Base-by-base conservation (phyloP, 352 stramenopile species). In the Blastocystis sp. region DNA sequence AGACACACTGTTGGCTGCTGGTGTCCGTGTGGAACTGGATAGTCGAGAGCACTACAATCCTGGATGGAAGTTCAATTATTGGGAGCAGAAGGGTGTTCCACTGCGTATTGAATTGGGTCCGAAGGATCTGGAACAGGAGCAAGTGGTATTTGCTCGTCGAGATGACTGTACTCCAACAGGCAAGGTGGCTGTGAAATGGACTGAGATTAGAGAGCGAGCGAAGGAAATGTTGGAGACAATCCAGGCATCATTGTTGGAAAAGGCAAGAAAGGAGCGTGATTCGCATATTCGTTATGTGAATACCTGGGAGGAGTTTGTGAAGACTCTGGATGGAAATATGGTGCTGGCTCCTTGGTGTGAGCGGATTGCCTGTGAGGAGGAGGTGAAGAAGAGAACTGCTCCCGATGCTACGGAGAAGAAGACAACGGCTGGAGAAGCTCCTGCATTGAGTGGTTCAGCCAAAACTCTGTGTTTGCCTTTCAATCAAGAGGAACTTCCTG, bases 401-500 rank as follows among this genome's bases (percentile, higher is more conserved):
- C 42, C 59, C n/a, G 69, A 81, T n/a, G 91, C 91, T 59, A 92
- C 94, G 89, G 91, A 90, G 39, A 88, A 95, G 46, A 86, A 88
- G 51, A 77, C 83, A 19, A 88, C 73, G 91, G 12, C 98, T 94
- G 29, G 87, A 27, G 88, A 89, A 29, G 58, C 63, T 39, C 88
- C 86, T 1, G 57, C 54, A 19, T 66, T 91, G 42, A 90, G 92
- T 88, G 95, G 96, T 6, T 95, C 96, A 2, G 97, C 95, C 77
- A 99, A 99, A 92, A 99, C 95, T 37, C 91, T 99, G 29, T 99
- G 96, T 91, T 97, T 99, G 80, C 97, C 97, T 29, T 98, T 97
- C 89, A 93, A 96, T 88, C 94, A 99, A 91, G 91, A 92, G 37
- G 39, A 77, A 88, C 91, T 99, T 16, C 92, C 90, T 14, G 92